These are phyloP conservation scores for Globisporangium mamillatum DNA, from an alignment of 352 stramenopile genomes.

Conservation along the genomic window DNA sequence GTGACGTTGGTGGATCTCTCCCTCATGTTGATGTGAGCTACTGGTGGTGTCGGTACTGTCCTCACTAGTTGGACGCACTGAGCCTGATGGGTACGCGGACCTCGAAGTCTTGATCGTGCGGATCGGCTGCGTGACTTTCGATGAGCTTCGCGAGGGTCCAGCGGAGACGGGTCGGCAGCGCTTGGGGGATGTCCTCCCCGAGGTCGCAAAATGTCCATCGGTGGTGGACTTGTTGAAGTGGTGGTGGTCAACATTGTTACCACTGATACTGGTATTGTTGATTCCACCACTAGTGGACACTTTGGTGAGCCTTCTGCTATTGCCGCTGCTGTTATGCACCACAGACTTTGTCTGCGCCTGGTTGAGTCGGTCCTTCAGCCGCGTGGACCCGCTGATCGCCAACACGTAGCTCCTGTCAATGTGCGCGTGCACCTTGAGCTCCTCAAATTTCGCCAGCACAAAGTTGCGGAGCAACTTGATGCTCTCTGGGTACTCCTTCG, in stretches of 20 bases:
- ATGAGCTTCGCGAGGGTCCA: conserved; percentile 40
- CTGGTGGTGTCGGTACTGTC: neutral
- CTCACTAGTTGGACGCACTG: conserved; percentile 12
- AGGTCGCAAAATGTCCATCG: conserved; percentile 18
- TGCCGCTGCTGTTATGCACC: conserved; percentile 10
- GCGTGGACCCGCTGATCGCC: conserved; percentile 56
- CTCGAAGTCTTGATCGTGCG: conserved; percentile 58
- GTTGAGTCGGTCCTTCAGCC: conserved; percentile 43
- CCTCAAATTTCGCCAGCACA: conserved; percentile 51
- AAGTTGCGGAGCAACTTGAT: conserved; percentile 55
- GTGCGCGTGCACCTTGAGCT: conserved; percentile 63
- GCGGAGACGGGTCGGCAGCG: conserved; percentile 58
- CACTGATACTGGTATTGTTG: neutral
- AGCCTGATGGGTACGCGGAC: conserved; percentile 35
- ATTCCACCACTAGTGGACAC: neutral
- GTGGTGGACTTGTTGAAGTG: neutral
- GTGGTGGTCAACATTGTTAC: conserved; percentile 3
- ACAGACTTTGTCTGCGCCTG: conserved; percentile 48
- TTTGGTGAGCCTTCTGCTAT: conserved; percentile 8
- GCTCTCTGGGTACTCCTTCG: conserved; percentile 52
- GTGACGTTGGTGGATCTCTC: neutral
- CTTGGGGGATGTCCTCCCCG: conserved; percentile 62
- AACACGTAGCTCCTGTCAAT: conserved; percentile 72
- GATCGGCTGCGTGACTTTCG: conserved; percentile 24
- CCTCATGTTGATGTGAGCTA: neutral